Evolutionary conservation across 2,329 filamentous ascomycete species (phyloP).

Genomic region (Fusarium torreyae): DNA sequence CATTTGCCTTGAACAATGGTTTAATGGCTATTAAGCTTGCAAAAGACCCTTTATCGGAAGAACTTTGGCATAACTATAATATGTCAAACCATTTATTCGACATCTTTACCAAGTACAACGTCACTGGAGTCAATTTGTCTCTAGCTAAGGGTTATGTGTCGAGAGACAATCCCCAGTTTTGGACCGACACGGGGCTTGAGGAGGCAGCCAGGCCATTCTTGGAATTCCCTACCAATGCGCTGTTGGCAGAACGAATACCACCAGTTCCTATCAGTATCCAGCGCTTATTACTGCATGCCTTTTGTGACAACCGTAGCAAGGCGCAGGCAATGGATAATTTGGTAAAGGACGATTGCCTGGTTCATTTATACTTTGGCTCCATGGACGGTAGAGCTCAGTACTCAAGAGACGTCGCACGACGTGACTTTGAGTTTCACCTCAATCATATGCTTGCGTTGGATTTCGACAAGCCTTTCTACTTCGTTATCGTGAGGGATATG

Average conservation of each 20-base stretch:
- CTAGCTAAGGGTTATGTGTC: constrained; percentile 10
- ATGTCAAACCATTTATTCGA: constrained; percentile 12
- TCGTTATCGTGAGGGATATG: constrained; percentile 43
- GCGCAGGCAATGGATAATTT: constrained; percentile 5
- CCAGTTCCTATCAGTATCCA: constrained; percentile 46
- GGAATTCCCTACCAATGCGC: constrained; percentile 36
- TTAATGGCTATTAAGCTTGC: constrained; percentile 34
- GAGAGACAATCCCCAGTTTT: not conserved
- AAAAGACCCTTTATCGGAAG: constrained; percentile 11
- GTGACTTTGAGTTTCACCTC: constrained; percentile 53
- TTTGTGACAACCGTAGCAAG: constrained; percentile 24
- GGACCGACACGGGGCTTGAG: constrained; percentile 14
- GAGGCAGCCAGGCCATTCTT: constrained; percentile 20
- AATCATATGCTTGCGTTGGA: constrained; percentile 50
- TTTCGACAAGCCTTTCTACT: constrained; percentile 35
- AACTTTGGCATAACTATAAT: constrained; percentile 30
- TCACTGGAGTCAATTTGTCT: constrained; percentile 19
- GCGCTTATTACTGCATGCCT: constrained; percentile 36
- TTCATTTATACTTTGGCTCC: constrained; percentile 42
- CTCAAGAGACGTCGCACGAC: constrained; percentile 32
- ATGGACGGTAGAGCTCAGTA: not conserved
- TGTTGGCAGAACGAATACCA: constrained; percentile 37
- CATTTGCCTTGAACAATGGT: constrained; percentile 26
- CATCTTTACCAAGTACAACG: constrained; percentile 1
- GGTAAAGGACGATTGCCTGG: constrained; percentile 43